A percentile compares a stretch with the other conserved stretches of the same genome.
These are phyloP conservation scores for Phialophora chinensis DNA, from an alignment of 2,329 filamentous ascomycete species.

Conservation along the genomic window DNA sequence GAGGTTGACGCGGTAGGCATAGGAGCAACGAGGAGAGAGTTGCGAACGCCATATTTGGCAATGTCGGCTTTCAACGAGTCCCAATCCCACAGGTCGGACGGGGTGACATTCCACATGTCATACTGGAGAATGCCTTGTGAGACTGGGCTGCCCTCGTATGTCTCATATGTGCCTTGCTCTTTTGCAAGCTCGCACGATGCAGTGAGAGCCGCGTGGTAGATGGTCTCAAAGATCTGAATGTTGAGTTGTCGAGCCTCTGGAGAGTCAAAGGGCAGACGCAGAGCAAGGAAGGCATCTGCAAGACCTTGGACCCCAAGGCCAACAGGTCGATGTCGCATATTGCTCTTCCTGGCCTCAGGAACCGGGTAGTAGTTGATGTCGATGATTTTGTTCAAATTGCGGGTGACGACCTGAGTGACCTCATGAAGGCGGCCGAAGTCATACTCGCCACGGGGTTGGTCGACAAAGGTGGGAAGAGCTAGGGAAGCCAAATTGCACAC, in stretches of 20 bases:
- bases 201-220: constrained; percentile 94
- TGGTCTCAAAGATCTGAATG: constrained; percentile 98
- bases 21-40: constrained; percentile 91
- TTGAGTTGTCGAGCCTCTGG: constrained; percentile 92
- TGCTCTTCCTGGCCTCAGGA: constrained; percentile 88
- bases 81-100: constrained; percentile 97
- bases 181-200: constrained; percentile 86
- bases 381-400: constrained; percentile 97
- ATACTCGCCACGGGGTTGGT: constrained; percentile 81
- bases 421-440: constrained; percentile 98
- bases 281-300: constrained; percentile 95
- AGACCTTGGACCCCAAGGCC: constrained; percentile 97
- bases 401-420: constrained; percentile 87
- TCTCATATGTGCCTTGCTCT: constrained; percentile 81
- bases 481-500: constrained; percentile 98
- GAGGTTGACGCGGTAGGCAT: constrained; percentile 98
- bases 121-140: constrained; percentile 97
- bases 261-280: constrained; percentile 96
- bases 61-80: constrained; percentile 85
- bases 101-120: constrained; percentile 97
- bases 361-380: constrained; percentile 99
- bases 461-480: constrained; percentile 87
- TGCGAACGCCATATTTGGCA: constrained; percentile 89
- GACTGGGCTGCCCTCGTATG: constrained; percentile 90
- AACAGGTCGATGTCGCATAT: constrained; percentile 95